phyloP scores from a whole-genome alignment of 495 filamentous ascomycete species.

The Pseudevernia furfuracea region DNA sequence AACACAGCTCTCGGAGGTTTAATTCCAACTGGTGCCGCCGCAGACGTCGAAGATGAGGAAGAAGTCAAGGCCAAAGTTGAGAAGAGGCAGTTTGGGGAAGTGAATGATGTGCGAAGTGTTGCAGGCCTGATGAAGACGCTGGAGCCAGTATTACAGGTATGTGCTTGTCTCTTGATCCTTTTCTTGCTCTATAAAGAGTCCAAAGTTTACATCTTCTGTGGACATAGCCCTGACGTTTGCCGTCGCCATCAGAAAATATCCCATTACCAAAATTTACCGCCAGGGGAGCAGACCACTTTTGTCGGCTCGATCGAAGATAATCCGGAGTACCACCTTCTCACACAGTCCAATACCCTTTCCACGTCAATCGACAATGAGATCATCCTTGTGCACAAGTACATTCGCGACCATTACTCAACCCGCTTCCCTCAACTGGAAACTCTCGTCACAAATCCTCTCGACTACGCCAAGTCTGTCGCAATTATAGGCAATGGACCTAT shows the following conservation, averaged over 20 bases:
- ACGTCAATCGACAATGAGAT: constrained; percentile 88
- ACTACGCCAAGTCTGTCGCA: constrained; percentile 92
- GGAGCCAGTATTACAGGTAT: constrained; percentile 70
- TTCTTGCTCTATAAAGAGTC: constrained; percentile 25
- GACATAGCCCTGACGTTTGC: constrained; percentile 50
- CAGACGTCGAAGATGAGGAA: constrained; percentile 54
- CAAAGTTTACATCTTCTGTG: constrained; percentile 37
- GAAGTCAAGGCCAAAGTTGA: constrained; percentile 66
- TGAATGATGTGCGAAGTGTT: constrained; percentile 68
- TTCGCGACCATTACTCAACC: constrained; percentile 89
- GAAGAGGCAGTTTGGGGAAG: constrained; percentile 64
- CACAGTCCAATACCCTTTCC: constrained; percentile 75
- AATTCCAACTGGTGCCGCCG: constrained; percentile 29
- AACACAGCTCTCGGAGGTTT: constrained; percentile 11
- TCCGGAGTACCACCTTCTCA: constrained; percentile 76
- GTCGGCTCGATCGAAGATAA: constrained; percentile 76
- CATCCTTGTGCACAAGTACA: constrained; percentile 86
- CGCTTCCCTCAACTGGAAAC: constrained; percentile 96
- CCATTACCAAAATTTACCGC: constrained; percentile 60
- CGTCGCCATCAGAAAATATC: constrained; percentile 61
- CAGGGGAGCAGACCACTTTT: constrained; percentile 52
- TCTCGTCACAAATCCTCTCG: constrained; percentile 80
- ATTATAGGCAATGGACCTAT: constrained; percentile 90
- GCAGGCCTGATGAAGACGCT: constrained; percentile 69
- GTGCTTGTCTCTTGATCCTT: constrained; percentile 29